Conservation (phyloP, 768 basidiomycete species). For the Podaxis carcinomalis region DNA sequence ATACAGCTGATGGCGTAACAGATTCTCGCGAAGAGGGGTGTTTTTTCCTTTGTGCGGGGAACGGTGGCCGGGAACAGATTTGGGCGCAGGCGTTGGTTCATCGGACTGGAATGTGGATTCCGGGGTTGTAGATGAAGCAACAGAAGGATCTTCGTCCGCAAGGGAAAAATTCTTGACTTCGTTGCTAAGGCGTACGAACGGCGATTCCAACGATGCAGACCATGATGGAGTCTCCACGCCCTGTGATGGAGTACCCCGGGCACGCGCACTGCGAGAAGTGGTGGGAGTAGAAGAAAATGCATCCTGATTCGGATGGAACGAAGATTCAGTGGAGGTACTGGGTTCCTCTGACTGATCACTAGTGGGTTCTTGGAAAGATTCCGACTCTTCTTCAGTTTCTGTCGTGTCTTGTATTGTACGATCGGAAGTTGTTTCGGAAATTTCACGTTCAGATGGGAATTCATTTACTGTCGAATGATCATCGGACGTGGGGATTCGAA, state of each 20-base stretch:
- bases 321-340: slow-evolving; percentile 56
- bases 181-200: slow-evolving; percentile 61
- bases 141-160: slow-evolving; percentile 31
- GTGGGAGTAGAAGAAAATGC: slow-evolving; percentile 82
- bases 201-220: slow-evolving; percentile 71
- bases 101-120: slow-evolving; percentile 16
- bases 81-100: slow-evolving; percentile 12
- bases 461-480: slow-evolving; percentile 60
- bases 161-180: slow-evolving; percentile 52
- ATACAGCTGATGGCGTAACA: slow-evolving; percentile 49
- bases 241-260: slow-evolving; percentile 33
- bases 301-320: slow-evolving; percentile 70
- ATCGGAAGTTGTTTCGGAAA: slow-evolving; percentile 19
- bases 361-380: slow-evolving; percentile 16
- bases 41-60: slow-evolving; percentile 41
- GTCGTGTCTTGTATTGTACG: slow-evolving; percentile 11
- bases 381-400: slow-evolving; percentile 22
- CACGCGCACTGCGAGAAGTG: slow-evolving; percentile 33
- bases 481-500: slow-evolving; percentile 72
- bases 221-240: slow-evolving; percentile 56
- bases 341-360: slow-evolving; percentile 26
- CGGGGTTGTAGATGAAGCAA: slow-evolving; percentile 12
- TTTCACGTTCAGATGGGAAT: slow-evolving; percentile 37
- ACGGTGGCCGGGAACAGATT: slow-evolving; percentile 21
- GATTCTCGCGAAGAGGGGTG: slow-evolving; percentile 41